Percentiles rank a stretch among this genome's conserved stretches.
phyloP scores from a whole-genome alignment of 768 basidiomycete genomes.

The Aureoboletus auriporus region DNA sequence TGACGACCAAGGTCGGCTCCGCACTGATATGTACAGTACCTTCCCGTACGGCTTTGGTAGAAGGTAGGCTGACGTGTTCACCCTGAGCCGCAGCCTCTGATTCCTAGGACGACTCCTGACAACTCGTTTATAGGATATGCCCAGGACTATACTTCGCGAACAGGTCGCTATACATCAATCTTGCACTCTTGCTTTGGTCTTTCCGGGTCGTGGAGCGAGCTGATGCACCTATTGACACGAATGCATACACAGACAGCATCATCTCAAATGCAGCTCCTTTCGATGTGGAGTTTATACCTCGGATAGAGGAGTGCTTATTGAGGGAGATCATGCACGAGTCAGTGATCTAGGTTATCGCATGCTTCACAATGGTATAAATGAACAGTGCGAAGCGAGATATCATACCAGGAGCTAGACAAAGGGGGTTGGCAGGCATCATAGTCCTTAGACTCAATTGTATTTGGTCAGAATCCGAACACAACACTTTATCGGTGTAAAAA shows the following conservation, averaged over 20 bases:
- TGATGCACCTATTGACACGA: slow-evolving; percentile 47
- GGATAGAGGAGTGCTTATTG: slow-evolving; percentile 21
- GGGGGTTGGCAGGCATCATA: no score
- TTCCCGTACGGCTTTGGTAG: slow-evolving; percentile 53
- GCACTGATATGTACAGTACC: slow-evolving; percentile 37
- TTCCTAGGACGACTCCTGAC: neutral
- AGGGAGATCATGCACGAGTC: slow-evolving; percentile 7
- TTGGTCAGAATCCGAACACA: no score
- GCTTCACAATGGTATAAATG: no score
- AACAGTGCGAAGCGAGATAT: no score
- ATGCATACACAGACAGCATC: slow-evolving; percentile 52
- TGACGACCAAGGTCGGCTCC: slow-evolving; percentile 35
- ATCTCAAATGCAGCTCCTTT: slow-evolving; percentile 58
- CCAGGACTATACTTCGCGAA: slow-evolving; percentile 53
- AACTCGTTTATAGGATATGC: slow-evolving; percentile 40
- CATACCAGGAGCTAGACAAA: no score
- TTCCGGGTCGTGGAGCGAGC: slow-evolving; percentile 51
- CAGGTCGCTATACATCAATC: slow-evolving; percentile 55
- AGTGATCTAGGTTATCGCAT: neutral
- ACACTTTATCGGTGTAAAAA: no score
- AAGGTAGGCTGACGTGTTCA: slow-evolving; percentile 16
- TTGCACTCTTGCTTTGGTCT: slow-evolving; percentile 58
- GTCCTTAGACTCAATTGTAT: no score
- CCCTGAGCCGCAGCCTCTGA: neutral
- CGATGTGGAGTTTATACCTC: slow-evolving; percentile 48